phyloP scores from a whole-genome alignment of 2,329 filamentous ascomycete genomes.

The Apiospora sp. region DNA sequence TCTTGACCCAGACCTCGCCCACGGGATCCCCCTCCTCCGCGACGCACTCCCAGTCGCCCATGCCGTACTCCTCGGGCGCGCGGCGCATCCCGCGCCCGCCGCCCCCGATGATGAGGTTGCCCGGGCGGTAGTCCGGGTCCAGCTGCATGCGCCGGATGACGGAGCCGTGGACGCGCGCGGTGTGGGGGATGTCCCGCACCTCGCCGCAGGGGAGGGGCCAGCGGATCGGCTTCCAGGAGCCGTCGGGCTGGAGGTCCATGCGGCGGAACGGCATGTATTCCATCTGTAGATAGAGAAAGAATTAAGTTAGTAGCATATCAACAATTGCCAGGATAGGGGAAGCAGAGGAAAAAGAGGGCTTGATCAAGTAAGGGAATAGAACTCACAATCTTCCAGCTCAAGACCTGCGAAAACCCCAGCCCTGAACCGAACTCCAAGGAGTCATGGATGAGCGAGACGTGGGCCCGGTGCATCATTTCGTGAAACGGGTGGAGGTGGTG shows the following conservation, averaged over 20 bases:
- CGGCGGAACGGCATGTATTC: slow-evolving; percentile 82
- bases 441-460: slow-evolving; percentile 70
- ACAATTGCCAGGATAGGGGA: not conserved
- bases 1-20: slow-evolving; percentile 66
- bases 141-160: slow-evolving; percentile 75
- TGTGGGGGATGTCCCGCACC: slow-evolving; percentile 75
- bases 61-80: slow-evolving; percentile 69
- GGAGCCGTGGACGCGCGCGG: slow-evolving; percentile 75
- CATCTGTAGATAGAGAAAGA: slow-evolving; percentile 54
- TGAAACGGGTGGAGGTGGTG: slow-evolving; percentile 54
- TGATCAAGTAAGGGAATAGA: not conserved
- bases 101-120: slow-evolving; percentile 81
- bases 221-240: slow-evolving; percentile 79
- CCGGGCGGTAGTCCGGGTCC: slow-evolving; percentile 73
- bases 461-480: slow-evolving; percentile 64
- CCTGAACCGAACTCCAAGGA: slow-evolving; percentile 72
- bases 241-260: slow-evolving; percentile 78
- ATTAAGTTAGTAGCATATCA: too few species aligned
- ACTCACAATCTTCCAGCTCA: slow-evolving; percentile 68
- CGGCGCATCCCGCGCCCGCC: slow-evolving; percentile 73
- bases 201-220: slow-evolving; percentile 84
- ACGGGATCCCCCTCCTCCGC: slow-evolving; percentile 71
- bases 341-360: not conserved
- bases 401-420: slow-evolving; percentile 60
- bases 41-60: slow-evolving; percentile 75